phyloP scores from a whole-genome alignment of 106 monocot genomes.

The Platanthera guangdongensis region DNA sequence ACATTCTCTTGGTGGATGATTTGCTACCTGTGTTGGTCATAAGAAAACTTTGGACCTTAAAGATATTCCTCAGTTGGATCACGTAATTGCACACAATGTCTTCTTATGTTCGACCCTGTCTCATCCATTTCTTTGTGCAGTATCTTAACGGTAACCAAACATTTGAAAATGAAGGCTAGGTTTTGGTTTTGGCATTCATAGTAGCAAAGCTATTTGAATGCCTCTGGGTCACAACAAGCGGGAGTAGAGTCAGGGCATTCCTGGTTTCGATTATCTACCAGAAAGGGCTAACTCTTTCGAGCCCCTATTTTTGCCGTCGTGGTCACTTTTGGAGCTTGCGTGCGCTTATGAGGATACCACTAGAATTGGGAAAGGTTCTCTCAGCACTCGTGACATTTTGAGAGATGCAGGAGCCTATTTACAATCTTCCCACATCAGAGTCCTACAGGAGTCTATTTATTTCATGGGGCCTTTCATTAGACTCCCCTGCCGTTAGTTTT shows the following conservation, averaged over 20 bases:
- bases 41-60: conserved; percentile 36
- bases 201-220: too few species aligned
- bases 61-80: conserved; percentile 36
- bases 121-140: conserved; percentile 33
- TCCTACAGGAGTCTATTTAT: conserved; percentile 56
- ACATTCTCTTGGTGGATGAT: conserved; percentile 51
- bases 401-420: conserved; percentile 72
- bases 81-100: conserved; percentile 12
- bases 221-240: too few species aligned
- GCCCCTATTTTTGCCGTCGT: conserved; percentile 76
- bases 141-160: conserved; percentile 23
- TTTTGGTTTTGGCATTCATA: too few species aligned
- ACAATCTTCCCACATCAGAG: conserved; percentile 48
- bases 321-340: conserved; percentile 66
- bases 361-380: conserved; percentile 80
- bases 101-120: conserved; percentile 32
- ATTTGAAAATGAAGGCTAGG: conserved; percentile 43
- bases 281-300: too few species aligned
- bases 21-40: conserved; percentile 33
- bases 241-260: conserved; percentile 38
- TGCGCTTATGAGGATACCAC: conserved; percentile 70
- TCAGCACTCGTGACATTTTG: conserved; percentile 87
- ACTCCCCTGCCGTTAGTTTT: conserved; percentile 32
- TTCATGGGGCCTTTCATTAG: conserved; percentile 63
- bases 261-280: conserved; percentile 66